Evolutionary conservation across 2,329 filamentous ascomycete species (phyloP).

Genomic region (Ophiostoma himal-ulmi): DNA sequence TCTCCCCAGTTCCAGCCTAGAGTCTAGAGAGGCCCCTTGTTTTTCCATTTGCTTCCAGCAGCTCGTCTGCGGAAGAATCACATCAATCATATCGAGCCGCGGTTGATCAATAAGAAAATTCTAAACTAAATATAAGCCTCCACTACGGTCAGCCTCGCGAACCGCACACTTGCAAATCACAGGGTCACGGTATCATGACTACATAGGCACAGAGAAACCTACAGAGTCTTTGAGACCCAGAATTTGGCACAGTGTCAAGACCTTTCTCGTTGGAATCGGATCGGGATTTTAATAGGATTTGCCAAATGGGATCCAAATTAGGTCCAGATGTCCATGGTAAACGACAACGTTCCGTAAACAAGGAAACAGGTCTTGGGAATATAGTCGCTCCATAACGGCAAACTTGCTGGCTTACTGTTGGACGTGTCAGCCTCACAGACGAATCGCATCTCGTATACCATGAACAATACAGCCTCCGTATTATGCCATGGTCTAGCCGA

Average conservation of each 20-base stretch:
- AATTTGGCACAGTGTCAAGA: background rate
- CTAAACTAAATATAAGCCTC: background rate
- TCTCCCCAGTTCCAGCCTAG: background rate
- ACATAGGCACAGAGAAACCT: background rate
- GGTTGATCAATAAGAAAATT: background rate
- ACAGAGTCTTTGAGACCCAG: background rate
- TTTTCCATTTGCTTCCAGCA: background rate
- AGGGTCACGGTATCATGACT: background rate
- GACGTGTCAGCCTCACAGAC: background rate
- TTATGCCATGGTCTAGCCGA: background rate
- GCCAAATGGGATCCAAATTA: background rate
- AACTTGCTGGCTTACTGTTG: background rate
- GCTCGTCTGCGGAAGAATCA: background rate
- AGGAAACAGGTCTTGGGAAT: background rate
- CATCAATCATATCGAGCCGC: background rate
- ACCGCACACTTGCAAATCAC: background rate
- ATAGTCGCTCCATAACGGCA: background rate
- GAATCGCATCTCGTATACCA: background rate
- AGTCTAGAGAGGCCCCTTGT: background rate
- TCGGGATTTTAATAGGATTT: background rate
- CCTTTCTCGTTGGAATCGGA: background rate
- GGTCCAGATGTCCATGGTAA: background rate
- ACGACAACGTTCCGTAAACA: background rate
- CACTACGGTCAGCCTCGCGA: conserved; percentile 2
- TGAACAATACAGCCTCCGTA: background rate